A percentile compares a stretch with the other conserved stretches of the same genome.
Evolutionary conservation across 768 basidiomycete species (phyloP).

Genomic region (Termitomyces sp.): DNA sequence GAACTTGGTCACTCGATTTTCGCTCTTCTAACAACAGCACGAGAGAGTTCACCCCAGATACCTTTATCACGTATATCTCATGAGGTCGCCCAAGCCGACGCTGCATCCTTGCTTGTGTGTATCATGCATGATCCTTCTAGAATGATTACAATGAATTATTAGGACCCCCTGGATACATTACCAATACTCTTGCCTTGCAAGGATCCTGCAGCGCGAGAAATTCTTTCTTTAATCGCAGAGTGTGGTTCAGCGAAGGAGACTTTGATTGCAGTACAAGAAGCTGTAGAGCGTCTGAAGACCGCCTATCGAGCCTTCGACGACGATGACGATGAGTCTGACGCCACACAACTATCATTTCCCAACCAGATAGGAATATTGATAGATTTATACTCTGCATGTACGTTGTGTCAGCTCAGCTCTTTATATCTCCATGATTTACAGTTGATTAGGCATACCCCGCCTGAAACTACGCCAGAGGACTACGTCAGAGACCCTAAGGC

Average conservation of each 20-base stretch:
- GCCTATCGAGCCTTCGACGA: conserved; percentile 17
- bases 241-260: conserved; percentile 41
- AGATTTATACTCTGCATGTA: conserved; percentile 35
- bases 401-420: conserved; percentile 7
- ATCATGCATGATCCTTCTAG: neutral
- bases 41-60: conserved; percentile 23
- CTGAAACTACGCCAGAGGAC: conserved; percentile 37
- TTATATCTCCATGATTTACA: neutral
- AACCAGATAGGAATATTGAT: conserved; percentile 32
- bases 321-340: conserved; percentile 23
- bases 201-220: conserved; percentile 31
- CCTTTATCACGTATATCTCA: conserved; percentile 27
- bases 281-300: conserved; percentile 30
- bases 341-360: conserved; percentile 16
- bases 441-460: conserved; percentile 37
- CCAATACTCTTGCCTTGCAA: conserved; percentile 33
- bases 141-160: neutral
- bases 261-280: conserved; percentile 42
- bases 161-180: conserved; percentile 44
- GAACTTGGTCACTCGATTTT: conserved; percentile 17
- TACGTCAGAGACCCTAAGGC: conserved; percentile 36
- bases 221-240: conserved; percentile 36
- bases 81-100: conserved; percentile 19
- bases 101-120: conserved; percentile 20
- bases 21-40: conserved; percentile 25